Base-by-base conservation (phyloP, 148 eudicot species). In the Nepenthes gracilis region DNA sequence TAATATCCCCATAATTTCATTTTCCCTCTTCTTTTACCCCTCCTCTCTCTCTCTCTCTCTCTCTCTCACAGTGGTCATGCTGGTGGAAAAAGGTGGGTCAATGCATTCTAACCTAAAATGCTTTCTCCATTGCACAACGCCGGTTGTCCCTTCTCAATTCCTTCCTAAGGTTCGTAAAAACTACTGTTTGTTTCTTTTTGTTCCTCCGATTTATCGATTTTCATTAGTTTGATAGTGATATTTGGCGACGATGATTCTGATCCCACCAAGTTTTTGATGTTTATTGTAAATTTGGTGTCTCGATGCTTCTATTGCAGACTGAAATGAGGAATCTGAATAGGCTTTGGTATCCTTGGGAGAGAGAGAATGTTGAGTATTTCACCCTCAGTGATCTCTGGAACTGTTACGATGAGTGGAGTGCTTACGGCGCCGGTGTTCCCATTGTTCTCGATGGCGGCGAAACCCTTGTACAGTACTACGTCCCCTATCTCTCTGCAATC, bases 351-450 rank as follows among this genome's bases (percentile, higher is more conserved):
- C 99, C 99, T 1, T 88, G 91, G 85, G 95, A 86, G 35, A 80
- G 88, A 48, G 95, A 88, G 60, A 88, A 82, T 13, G 75, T 93
- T 13, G 91, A 88, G 55, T 93, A 65, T 53, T 88, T 88, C 47
- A 79, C 79, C 12, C 65, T 93, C 62, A 67, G 77, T 73, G 91
- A 93, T 81, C 80, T 93, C 14, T 93, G 99, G 99, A 75, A 81
- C 45, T 71, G 80, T 57, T 93, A 77, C 33, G 99, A 84, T 67
- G 96, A 93, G 77, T 88, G 95, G 96, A 93, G 99, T 75, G 95
- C 86, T 36, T 93, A 88, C 54, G 99, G 99, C 1, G 95, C 99
- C 2, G 99, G 99, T 37, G 96, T 93, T 15, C 96, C 99, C 2
- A 76, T 93, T 59, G 5, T 12, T 9, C 43, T 73, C 3, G 75